Evolutionary conservation across 2,329 filamentous ascomycete species (phyloP).

Genomic region (Fusarium nurragi): DNA sequence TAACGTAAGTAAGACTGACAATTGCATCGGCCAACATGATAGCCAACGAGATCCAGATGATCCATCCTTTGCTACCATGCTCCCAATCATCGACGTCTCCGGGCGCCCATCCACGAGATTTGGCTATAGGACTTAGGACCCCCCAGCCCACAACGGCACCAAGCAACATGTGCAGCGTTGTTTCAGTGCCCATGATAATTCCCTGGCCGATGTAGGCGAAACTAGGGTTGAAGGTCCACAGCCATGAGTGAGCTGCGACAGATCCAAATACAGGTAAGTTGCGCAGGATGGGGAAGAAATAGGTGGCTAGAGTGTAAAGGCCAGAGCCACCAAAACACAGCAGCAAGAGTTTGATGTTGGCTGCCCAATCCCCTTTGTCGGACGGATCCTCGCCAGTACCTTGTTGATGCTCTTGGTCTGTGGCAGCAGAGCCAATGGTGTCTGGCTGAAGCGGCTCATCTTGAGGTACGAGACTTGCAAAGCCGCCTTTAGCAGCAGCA

Average conservation of each 20-base stretch:
- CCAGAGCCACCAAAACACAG: slow-evolving; percentile 69
- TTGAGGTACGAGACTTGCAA: slow-evolving; percentile 55
- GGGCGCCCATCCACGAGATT: slow-evolving; percentile 86
- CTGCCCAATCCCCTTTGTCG: slow-evolving; percentile 50
- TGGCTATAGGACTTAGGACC: slow-evolving; percentile 87
- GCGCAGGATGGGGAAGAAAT: slow-evolving; percentile 87
- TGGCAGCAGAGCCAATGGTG: slow-evolving; percentile 37
- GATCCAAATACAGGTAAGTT: slow-evolving; percentile 88
- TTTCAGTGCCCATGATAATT: slow-evolving; percentile 97
- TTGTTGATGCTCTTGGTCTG: slow-evolving; percentile 49
- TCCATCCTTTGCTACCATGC: slow-evolving; percentile 95
- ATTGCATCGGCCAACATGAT: slow-evolving; percentile 97
- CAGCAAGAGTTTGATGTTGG: slow-evolving; percentile 64
- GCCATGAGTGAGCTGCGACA: slow-evolving; percentile 78
- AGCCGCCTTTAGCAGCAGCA: slow-evolving; percentile 51
- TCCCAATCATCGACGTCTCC: slow-evolving; percentile 90
- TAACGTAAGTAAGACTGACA: slow-evolving; percentile 83
- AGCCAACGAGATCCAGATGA: slow-evolving; percentile 93
- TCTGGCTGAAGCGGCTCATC: slow-evolving; percentile 35
- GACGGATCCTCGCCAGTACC: slow-evolving; percentile 33
- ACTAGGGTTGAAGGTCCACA: slow-evolving; percentile 96
- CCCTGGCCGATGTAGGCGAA: slow-evolving; percentile 98
- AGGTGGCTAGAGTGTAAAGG: slow-evolving; percentile 80
- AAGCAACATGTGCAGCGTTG: slow-evolving; percentile 93
- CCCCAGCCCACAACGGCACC: slow-evolving; percentile 93